These are phyloP conservation scores for Sinapis alba DNA, from an alignment of 441 rosid species.

Conservation along the genomic window DNA sequence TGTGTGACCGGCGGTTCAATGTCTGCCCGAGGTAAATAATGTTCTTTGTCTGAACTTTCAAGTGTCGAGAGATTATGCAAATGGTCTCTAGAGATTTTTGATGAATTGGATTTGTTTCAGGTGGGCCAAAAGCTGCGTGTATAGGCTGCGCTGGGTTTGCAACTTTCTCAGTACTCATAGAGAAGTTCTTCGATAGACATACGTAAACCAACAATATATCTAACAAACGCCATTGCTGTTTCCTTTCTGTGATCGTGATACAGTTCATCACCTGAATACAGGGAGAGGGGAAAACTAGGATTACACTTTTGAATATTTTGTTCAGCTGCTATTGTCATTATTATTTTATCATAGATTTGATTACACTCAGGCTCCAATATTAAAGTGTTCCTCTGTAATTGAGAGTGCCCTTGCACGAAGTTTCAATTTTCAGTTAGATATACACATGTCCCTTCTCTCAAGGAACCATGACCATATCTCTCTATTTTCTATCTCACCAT, in stretches of 20 bases:
- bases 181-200: conserved; percentile 89
- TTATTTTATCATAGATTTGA: conserved; percentile 13
- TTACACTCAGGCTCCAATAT: background rate
- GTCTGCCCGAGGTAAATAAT: conserved; percentile 68
- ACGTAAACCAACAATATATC: conserved; percentile 39
- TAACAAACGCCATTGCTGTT: conserved; percentile 24
- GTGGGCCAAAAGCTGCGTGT: conserved; percentile 92
- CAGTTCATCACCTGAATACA: too few relatives aligned
- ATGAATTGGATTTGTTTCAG: conserved; percentile 39
- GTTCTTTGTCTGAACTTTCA: background rate
- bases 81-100: background rate
- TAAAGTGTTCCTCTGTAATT: background rate
- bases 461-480: conserved; percentile 6
- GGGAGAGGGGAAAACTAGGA: conserved; percentile 14
- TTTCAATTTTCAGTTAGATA: background rate
- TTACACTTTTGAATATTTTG: conserved; percentile 11
- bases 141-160: conserved; percentile 94
- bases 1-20: conserved; percentile 92
- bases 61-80: background rate
- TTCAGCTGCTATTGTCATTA: conserved; percentile 25
- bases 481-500: background rate
- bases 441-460: background rate
- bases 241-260: conserved; percentile 10
- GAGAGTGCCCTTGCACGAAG: background rate
- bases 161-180: conserved; percentile 86